These are phyloP conservation scores for Chrysopogon serrulatus DNA, from an alignment of 176 grass and related monocot genomes.

Conservation along the genomic window DNA sequence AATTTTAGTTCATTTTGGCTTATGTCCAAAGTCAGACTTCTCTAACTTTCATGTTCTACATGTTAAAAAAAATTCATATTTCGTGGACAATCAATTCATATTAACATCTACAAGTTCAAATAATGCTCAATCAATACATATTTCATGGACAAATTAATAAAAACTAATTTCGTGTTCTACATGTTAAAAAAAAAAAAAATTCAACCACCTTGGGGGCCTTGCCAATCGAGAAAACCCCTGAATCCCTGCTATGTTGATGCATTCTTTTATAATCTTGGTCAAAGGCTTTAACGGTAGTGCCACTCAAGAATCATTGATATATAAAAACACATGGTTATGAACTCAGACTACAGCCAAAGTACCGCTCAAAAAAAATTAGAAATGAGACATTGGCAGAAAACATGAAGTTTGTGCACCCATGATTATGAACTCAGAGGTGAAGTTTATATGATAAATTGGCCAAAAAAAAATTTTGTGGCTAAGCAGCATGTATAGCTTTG, in stretches of 20 bases:
- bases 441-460: background rate
- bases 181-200: background rate
- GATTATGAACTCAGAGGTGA: background rate
- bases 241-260: too few relatives aligned
- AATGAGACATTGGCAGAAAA: background rate
- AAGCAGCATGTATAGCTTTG: constrained; percentile 2
- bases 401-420: background rate
- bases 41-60: too few relatives aligned
- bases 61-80: too few relatives aligned
- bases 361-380: background rate
- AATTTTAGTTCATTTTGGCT: background rate
- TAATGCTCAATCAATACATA: background rate
- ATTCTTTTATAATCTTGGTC: background rate
- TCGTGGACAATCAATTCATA: too few relatives aligned
- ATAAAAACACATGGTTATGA: background rate
- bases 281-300: background rate
- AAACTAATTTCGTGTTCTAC: background rate
- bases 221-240: too few relatives aligned
- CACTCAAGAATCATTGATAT: background rate
- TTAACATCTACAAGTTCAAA: background rate
- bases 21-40: background rate
- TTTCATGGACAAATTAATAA: background rate
- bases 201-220: too few relatives aligned
- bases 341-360: background rate
- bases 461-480: background rate